phyloP scores from a whole-genome alignment of 2,329 filamentous ascomycete species.

The Trichoderma harzianum region DNA sequence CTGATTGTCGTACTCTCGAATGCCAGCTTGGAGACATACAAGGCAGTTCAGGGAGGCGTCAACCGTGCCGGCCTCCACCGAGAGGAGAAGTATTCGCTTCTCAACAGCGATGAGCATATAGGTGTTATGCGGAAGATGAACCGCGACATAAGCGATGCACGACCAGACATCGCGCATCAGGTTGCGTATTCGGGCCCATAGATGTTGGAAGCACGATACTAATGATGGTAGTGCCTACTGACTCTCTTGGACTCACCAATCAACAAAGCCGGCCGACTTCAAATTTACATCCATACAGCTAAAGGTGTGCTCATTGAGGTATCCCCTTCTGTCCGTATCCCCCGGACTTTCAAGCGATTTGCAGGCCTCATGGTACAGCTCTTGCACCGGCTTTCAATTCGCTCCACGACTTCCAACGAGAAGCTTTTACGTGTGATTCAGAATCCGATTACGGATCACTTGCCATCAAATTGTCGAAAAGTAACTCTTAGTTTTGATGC shows the following conservation, averaged over 20 bases:
- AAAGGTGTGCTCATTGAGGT: slow-evolving; percentile 98
- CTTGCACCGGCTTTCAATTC: slow-evolving; percentile 90
- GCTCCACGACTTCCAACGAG: slow-evolving; percentile 94
- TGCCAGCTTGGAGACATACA: slow-evolving; percentile 96
- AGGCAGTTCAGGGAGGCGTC: slow-evolving; percentile 72
- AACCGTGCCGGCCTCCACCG: slow-evolving; percentile 62
- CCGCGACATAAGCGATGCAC: slow-evolving; percentile 93
- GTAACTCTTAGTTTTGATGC: slow-evolving; percentile 95
- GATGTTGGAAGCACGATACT: slow-evolving; percentile 46
- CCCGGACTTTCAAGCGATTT: slow-evolving; percentile 97
- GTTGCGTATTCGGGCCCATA: slow-evolving; percentile 47
- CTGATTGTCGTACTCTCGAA: slow-evolving; percentile 96
- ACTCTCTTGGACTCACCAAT: slow-evolving; percentile 96
- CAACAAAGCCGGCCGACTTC: slow-evolving; percentile 96
- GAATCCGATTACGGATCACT: slow-evolving; percentile 95
- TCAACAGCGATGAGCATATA: slow-evolving; percentile 99
- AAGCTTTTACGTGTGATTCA: slow-evolving; percentile 97
- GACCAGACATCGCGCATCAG: slow-evolving; percentile 98
- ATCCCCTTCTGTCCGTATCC: slow-evolving; percentile 95
- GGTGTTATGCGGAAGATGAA: slow-evolving; percentile 99
- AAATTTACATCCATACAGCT: slow-evolving; percentile 98
- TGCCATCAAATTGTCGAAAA: slow-evolving; percentile 96
- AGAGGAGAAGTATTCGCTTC: slow-evolving; percentile 93
- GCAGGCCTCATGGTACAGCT: slow-evolving; percentile 98
- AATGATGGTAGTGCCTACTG: slow-evolving; percentile 73